Evolutionary conservation across 2,329 filamentous ascomycete genomes (phyloP), one percentile per base, ranked within the genome.

Genomic region (Metarhizium robertsii): DNA sequence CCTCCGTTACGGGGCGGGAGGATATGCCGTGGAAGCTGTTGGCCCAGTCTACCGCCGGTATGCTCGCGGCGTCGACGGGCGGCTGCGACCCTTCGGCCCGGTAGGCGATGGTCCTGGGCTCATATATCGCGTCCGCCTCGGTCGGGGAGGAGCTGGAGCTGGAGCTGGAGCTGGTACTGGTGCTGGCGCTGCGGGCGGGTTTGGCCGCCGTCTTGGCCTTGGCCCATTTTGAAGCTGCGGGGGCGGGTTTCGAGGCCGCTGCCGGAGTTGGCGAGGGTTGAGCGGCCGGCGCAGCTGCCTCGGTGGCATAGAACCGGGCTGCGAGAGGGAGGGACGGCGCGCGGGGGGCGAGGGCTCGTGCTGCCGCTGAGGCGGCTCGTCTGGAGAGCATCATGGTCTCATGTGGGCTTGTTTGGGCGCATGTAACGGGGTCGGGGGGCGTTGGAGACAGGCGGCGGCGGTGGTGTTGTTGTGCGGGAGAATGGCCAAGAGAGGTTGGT

Each of bases 1-100:
- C 86, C 49, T 83, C 74, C 3, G 84, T 76, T 70, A 96, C 95
- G 0, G 90, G 80, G 38, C 76, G 75, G 0, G 79, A 78, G 40
- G 85, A 87, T 18, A 96, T 81, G 13, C 90, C 89, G 69, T 92
- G 85, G 75, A 86, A 96, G 14, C 89, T 95, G 51, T 80, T 84
- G 20, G 86, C 83, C 92, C 92, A 96, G 78, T 95, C 87, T 58
- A 83, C 74, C 2, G 69, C 62, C 10, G 61, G 56, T 5, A 57
- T 18, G 7, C 57, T 59, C 29, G 51, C n/a, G 25, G 50, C 32
- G 53, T 42, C 48, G 29, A 56, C 38, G 47, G 53, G 13, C 13
- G 45, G 11, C 32, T 42, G 6, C 34, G 50, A 38, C 50, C 52
- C 47, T 51, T 57, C 20, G 61, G 54, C 14, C 51, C 52, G 52